phyloP scores from a whole-genome alignment of 352 stramenopile genomes.

The Globisporangium spiculum region DNA sequence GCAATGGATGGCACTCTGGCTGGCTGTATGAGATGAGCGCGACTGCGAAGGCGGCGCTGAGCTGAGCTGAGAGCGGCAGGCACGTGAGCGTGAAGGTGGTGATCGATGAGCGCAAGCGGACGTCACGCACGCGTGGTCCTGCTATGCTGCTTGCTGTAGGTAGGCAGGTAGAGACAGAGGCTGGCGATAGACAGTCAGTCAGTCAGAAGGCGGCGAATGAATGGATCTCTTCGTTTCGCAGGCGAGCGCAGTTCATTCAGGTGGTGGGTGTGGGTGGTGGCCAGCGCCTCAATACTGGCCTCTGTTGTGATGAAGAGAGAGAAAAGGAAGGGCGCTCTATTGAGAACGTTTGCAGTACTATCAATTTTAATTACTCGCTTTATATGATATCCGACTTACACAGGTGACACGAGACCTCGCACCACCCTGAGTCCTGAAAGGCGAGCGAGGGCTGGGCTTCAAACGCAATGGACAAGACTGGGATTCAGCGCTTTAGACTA shows the following conservation, averaged over 20 bases:
- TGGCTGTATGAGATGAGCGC: too few relatives aligned
- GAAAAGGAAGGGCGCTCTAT: slow-evolving; percentile 1
- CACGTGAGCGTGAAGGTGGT: background rate
- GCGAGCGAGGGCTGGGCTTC: background rate
- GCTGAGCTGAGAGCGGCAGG: background rate
- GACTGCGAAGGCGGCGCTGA: background rate
- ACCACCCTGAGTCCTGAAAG: too few relatives aligned
- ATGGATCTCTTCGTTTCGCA: slow-evolving; percentile 13
- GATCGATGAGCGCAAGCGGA: background rate
- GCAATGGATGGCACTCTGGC: background rate
- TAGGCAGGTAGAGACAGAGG: background rate
- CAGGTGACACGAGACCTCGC: background rate
- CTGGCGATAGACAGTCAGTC: background rate
- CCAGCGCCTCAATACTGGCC: slow-evolving; percentile 11
- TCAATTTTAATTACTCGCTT: background rate
- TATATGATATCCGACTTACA: background rate
- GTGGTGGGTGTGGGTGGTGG: background rate
- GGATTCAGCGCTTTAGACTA: background rate
- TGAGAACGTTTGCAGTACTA: background rate
- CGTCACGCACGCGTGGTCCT: background rate
- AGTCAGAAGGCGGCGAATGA: background rate
- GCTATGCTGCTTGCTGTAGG: background rate
- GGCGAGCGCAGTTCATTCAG: too few relatives aligned
- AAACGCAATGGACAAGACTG: background rate
- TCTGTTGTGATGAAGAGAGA: background rate